A percentile compares a stretch with the other conserved stretches of the same genome.
These are phyloP conservation scores for Brassica incana DNA, from an alignment of 345 rosid genomes.

Conservation along the genomic window DNA sequence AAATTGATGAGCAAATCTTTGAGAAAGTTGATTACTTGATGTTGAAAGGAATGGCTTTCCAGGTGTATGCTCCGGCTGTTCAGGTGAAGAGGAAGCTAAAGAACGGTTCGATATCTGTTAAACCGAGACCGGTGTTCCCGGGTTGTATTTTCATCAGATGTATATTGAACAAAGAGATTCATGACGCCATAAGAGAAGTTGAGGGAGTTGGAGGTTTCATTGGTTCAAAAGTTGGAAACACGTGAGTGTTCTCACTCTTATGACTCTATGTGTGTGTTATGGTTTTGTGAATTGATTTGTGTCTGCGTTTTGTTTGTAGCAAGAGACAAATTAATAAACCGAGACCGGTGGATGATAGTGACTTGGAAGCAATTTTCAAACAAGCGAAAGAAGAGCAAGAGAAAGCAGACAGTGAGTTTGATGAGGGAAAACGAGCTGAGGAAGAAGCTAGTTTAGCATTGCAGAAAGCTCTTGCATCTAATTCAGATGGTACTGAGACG, in stretches of 20 bases:
- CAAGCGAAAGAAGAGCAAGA: constrained; percentile 80
- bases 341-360: constrained; percentile 64
- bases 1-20: background rate
- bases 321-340: constrained; percentile 76
- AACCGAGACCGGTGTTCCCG: constrained; percentile 67
- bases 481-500: constrained; percentile 35
- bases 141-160: constrained; percentile 80
- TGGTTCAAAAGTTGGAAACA: constrained; percentile 81
- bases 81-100: constrained; percentile 66
- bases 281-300: constrained; percentile 1
- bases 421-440: constrained; percentile 46
- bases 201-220: constrained; percentile 82
- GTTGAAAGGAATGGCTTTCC: constrained; percentile 19
- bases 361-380: constrained; percentile 67
- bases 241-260: constrained; percentile 47
- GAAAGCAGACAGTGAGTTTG: constrained; percentile 61
- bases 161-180: constrained; percentile 77
- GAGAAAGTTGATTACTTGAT: background rate
- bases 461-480: constrained; percentile 15
- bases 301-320: constrained; percentile 40
- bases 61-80: constrained; percentile 81
- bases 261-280: background rate
- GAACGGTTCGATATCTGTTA: constrained; percentile 61
- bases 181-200: constrained; percentile 68
- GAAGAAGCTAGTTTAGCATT: constrained; percentile 38